These are phyloP conservation scores for Cytospora mali DNA, from an alignment of 2,329 filamentous ascomycete genomes.

Conservation along the genomic window DNA sequence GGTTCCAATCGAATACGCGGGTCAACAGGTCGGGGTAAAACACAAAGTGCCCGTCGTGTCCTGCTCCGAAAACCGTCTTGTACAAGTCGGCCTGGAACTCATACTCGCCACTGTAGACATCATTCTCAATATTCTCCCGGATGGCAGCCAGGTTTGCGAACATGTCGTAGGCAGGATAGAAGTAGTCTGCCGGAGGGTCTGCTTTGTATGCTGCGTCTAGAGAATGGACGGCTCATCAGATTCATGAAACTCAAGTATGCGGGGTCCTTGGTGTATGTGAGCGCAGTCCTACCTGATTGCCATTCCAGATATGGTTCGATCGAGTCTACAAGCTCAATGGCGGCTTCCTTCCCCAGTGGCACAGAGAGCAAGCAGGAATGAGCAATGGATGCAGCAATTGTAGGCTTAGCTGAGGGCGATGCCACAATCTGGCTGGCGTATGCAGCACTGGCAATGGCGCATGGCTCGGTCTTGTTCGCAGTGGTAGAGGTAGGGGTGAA, in stretches of 20 bases:
- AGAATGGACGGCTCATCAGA: conserved; percentile 36
- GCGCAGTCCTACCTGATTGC: conserved; percentile 42
- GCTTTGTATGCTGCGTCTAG: conserved; percentile 43
- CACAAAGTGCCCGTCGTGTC: conserved; percentile 47
- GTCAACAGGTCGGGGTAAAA: conserved; percentile 45
- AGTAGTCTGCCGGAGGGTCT: conserved; percentile 42
- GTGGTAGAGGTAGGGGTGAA: conserved; percentile 9
- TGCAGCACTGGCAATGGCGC: conserved; percentile 20
- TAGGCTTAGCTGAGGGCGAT: conserved; percentile 34
- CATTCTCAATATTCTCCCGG: conserved; percentile 36
- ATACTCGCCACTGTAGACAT: conserved; percentile 44
- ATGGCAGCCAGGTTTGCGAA: conserved; percentile 40
- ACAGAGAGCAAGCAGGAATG: conserved; percentile 46
- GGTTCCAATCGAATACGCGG: conserved; percentile 41
- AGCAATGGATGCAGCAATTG: conserved; percentile 42
- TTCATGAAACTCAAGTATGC: conserved; percentile 36
- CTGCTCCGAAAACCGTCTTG: conserved; percentile 41
- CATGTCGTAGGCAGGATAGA: conserved; percentile 43
- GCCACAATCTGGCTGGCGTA: conserved; percentile 20
- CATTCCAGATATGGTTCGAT: conserved; percentile 46
- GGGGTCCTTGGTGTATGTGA: neutral
- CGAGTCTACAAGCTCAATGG: conserved; percentile 43
- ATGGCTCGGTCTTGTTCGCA: conserved; percentile 18
- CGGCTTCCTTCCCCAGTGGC: conserved; percentile 43
- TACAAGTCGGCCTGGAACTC: conserved; percentile 46